Evolutionary conservation across 2,329 filamentous ascomycete species (phyloP).

Genomic region (Calonectria crousiana): DNA sequence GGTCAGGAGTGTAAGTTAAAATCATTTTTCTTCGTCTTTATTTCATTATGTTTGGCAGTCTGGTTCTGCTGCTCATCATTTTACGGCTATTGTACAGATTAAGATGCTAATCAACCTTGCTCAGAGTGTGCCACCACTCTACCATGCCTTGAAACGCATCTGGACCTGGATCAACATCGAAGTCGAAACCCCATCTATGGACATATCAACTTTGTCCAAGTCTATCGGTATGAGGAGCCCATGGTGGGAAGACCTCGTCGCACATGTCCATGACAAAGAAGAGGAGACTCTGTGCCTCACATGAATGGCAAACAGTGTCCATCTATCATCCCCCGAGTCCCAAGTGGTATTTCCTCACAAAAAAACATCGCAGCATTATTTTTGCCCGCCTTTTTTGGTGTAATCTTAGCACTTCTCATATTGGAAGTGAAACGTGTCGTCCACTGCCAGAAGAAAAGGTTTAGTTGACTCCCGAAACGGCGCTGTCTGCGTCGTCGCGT

Average conservation of each 20-base stretch:
- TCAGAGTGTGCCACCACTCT: slow-evolving; percentile 56
- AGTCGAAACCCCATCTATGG: slow-evolving; percentile 32
- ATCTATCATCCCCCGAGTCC: slow-evolving; percentile 29
- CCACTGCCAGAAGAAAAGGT: slow-evolving; percentile 11
- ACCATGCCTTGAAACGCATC: slow-evolving; percentile 48
- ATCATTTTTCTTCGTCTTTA: slow-evolving; percentile 15
- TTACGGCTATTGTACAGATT: slow-evolving; percentile 33
- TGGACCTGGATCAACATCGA: slow-evolving; percentile 51
- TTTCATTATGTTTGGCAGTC: slow-evolving; percentile 33
- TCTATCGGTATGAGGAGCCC: slow-evolving; percentile 46
- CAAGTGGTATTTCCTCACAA: slow-evolving; percentile 30
- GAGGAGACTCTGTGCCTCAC: slow-evolving; percentile 54
- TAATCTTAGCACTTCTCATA: slow-evolving; percentile 32
- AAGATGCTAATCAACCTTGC: slow-evolving; percentile 32
- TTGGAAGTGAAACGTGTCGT: slow-evolving; percentile 24
- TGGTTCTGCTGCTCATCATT: slow-evolving; percentile 36
- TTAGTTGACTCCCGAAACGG: slow-evolving; percentile 48
- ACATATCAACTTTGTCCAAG: slow-evolving; percentile 28
- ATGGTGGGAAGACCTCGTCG: slow-evolving; percentile 57
- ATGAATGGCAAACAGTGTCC: slow-evolving; percentile 39
- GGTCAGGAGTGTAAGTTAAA: slow-evolving; percentile 54
- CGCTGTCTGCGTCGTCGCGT: slow-evolving; percentile 53
- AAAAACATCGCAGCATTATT: slow-evolving; percentile 37
- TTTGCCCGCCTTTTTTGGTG: slow-evolving; percentile 43
- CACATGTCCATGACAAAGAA: slow-evolving; percentile 46